Evolutionary conservation across 2,329 filamentous ascomycete genomes (phyloP).

Genomic region (Madurella fahalii): DNA sequence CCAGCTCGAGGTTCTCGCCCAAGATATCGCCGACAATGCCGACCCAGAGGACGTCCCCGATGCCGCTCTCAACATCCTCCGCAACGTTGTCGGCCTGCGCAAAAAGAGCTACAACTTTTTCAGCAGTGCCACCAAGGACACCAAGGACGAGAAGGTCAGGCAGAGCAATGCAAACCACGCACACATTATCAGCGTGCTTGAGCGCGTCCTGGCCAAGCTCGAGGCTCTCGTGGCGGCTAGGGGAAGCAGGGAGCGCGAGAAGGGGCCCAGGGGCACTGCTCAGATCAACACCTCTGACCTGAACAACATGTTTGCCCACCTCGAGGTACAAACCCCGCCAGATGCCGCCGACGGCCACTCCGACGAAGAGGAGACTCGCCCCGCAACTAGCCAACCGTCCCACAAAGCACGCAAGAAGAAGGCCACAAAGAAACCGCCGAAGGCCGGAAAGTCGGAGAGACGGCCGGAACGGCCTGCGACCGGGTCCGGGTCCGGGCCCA

Average conservation of each 20-base stretch:
- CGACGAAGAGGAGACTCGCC: background rate
- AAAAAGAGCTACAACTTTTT: constrained; percentile 30
- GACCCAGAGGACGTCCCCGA: constrained; percentile 26
- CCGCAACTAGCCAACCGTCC: background rate
- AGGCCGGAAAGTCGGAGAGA: constrained; percentile 11
- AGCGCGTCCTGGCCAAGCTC: constrained; percentile 25
- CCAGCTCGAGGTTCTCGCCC: constrained; percentile 24
- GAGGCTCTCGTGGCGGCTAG: constrained; percentile 19
- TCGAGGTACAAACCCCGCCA: constrained; percentile 23
- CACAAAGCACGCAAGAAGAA: constrained; percentile 16
- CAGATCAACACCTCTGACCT: constrained; percentile 20
- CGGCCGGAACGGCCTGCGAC: constrained; percentile 4
- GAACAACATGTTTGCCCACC: constrained; percentile 29
- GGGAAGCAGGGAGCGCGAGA: background rate
- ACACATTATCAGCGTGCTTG: constrained; percentile 29
- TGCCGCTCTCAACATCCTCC: constrained; percentile 26
- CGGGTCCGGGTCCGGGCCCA: too few species aligned
- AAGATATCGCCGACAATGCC: constrained; percentile 21
- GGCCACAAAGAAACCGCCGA: constrained; percentile 11
- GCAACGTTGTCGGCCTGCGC: constrained; percentile 28
- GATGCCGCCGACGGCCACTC: constrained; percentile 13
- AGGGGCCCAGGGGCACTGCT: constrained; percentile 2
- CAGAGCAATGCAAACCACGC: constrained; percentile 25
- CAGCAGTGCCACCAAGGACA: constrained; percentile 13
- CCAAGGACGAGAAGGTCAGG: constrained; percentile 20